Evolutionary conservation across 106 monocot species (phyloP).

Genomic region (Apostasia ramifera): DNA sequence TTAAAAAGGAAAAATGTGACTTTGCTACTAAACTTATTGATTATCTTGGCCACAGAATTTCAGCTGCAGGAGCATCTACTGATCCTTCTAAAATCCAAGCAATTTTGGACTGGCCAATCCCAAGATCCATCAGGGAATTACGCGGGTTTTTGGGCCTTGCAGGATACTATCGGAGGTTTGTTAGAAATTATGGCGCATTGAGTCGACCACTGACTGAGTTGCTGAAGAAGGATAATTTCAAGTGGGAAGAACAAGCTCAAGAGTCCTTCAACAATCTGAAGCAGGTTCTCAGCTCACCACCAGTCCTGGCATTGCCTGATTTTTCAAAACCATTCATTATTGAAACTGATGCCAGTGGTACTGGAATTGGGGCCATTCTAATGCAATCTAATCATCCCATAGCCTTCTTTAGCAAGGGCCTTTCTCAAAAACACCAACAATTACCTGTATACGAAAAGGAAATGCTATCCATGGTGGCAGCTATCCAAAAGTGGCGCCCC

Average conservation of each 20-base stretch:
- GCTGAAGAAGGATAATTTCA: background rate
- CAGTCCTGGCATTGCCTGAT: background rate
- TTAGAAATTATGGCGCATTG: constrained; percentile 1
- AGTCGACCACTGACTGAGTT: background rate
- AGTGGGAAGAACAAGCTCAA: background rate
- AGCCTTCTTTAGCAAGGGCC: constrained; percentile 9
- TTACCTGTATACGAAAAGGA: background rate
- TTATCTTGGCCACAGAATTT: too few relatives aligned
- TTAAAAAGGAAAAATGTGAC: too few relatives aligned
- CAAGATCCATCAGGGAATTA: background rate
- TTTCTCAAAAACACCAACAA: background rate
- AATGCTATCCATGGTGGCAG: too few relatives aligned
- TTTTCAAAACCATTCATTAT: background rate
- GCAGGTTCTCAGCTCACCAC: background rate
- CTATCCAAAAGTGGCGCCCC: background rate
- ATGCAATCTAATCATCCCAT: background rate
- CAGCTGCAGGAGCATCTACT: too few relatives aligned
- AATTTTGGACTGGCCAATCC: background rate
- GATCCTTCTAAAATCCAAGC: too few relatives aligned
- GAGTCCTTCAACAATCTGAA: background rate
- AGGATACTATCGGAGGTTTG: constrained; percentile 3
- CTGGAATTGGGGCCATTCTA: constrained; percentile 4
- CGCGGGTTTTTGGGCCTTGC: constrained; percentile 4
- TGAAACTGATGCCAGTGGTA: constrained; percentile 6
- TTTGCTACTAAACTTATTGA: too few relatives aligned